These are phyloP conservation scores for Apocynum venetum DNA, from an alignment of 257 asterid species.

Conservation along the genomic window DNA sequence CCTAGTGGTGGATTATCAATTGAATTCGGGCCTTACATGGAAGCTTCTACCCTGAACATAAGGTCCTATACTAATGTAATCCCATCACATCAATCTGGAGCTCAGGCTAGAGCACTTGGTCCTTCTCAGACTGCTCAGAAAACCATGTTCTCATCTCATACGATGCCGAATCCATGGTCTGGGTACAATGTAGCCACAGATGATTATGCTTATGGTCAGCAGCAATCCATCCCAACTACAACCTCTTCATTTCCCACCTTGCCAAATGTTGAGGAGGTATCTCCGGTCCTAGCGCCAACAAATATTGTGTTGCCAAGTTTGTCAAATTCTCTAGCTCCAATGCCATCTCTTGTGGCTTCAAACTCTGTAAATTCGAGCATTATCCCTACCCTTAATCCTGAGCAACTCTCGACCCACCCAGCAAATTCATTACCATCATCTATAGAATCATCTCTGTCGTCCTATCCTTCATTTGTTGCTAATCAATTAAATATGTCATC, in stretches of 20 bases:
- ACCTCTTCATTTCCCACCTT: constrained; percentile 22
- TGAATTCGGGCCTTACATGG: constrained; percentile 34
- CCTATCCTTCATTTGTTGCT: constrained; percentile 33
- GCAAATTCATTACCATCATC: constrained; percentile 26
- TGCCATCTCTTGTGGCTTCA: constrained; percentile 31
- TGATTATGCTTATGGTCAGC: constrained; percentile 30
- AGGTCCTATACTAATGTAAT: constrained; percentile 26
- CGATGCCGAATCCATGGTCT: constrained; percentile 36
- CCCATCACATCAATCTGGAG: constrained; percentile 41
- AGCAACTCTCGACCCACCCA: constrained; percentile 25
- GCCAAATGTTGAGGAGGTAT: constrained; percentile 27
- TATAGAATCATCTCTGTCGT: constrained; percentile 31
- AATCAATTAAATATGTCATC: constrained; percentile 35
- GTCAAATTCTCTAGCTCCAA: constrained; percentile 26
- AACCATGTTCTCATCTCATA: constrained; percentile 34
- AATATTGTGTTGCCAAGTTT: constrained; percentile 22
- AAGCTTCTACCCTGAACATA: constrained; percentile 31
- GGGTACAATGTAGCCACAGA: constrained; percentile 36
- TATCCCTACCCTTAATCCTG: constrained; percentile 28
- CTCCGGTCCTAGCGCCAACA: constrained; percentile 24
- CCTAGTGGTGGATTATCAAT: constrained; percentile 37
- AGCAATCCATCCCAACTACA: constrained; percentile 28
- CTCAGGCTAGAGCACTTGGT: constrained; percentile 33
- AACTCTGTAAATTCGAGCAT: constrained; percentile 28
- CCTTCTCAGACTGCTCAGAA: constrained; percentile 33